A percentile compares a stretch with the other conserved stretches of the same genome.
Conservation (phyloP, 2,329 filamentous ascomycete genomes). For the Boeremia exigua region DNA sequence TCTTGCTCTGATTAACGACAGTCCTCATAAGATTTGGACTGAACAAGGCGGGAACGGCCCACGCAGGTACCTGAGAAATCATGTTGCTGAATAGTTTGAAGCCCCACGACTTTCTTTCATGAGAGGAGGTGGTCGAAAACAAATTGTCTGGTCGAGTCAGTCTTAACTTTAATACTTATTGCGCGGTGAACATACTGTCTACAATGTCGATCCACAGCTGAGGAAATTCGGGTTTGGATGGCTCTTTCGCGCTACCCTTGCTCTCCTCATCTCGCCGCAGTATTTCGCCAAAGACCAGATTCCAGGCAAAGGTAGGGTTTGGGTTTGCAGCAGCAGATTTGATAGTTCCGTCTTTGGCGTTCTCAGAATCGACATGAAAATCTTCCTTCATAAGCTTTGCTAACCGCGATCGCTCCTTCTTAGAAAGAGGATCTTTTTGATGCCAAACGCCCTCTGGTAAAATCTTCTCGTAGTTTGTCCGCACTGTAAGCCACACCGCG, state of each 20-base stretch:
- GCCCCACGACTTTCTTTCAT: constrained; percentile 89
- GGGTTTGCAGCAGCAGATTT: constrained; percentile 78
- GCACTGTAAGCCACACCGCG: constrained; percentile 81
- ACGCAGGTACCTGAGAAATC: constrained; percentile 60
- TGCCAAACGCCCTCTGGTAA: constrained; percentile 76
- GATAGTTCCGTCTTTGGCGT: constrained; percentile 51
- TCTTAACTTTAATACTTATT: not conserved
- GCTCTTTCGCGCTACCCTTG: constrained; percentile 40
- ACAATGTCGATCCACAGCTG: constrained; percentile 88
- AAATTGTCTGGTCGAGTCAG: constrained; percentile 68
- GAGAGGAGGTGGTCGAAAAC: constrained; percentile 80
- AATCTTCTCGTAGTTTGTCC: constrained; percentile 67
- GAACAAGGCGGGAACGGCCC: constrained; percentile 69
- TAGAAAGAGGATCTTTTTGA: constrained; percentile 72
- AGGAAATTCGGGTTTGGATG: constrained; percentile 61
- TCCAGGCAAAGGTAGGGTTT: constrained; percentile 88
- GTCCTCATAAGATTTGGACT: constrained; percentile 78
- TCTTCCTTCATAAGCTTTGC: constrained; percentile 82
- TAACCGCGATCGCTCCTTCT: constrained; percentile 71
- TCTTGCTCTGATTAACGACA: constrained; percentile 45
- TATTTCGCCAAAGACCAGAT: constrained; percentile 67
- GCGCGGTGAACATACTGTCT: constrained; percentile 70
- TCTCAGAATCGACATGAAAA: constrained; percentile 58
- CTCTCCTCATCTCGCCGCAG: constrained; percentile 32
- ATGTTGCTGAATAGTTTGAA: constrained; percentile 86